A percentile compares a stretch with the other conserved stretches of the same genome.
Conservation (phyloP, 1,284 basidiomycete species). For the Anthracocystis panici-leucophaei region DNA sequence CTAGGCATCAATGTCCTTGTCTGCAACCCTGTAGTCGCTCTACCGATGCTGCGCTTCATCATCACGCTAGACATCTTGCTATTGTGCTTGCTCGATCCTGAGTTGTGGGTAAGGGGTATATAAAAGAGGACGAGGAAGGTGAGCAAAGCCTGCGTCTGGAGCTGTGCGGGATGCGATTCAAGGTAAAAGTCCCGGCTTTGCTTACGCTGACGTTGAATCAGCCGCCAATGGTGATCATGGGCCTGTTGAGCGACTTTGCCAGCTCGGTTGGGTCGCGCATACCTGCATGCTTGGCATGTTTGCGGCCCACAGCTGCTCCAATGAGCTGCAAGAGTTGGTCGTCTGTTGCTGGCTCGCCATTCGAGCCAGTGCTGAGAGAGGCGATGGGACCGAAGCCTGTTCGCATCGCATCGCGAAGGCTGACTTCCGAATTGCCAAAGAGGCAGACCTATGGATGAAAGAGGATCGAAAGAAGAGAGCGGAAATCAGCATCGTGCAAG, state of each 20-base stretch:
- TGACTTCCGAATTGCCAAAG: constrained; percentile 86
- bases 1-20: not conserved
- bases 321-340: constrained; percentile 77
- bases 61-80: not conserved
- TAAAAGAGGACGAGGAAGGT: constrained; percentile 12
- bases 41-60: constrained; percentile 6
- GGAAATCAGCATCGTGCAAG: not conserved
- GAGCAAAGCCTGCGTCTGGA: constrained; percentile 14
- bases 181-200: not conserved
- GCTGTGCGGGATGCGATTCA: not conserved
- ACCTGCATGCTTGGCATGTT: constrained; percentile 82
- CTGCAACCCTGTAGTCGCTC: not conserved
- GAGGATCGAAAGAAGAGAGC: not conserved
- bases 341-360: constrained; percentile 71
- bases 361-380: constrained; percentile 27
- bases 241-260: constrained; percentile 68
- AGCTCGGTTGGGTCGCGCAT: constrained; percentile 59
- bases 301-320: constrained; percentile 77
- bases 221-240: constrained; percentile 87
- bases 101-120: constrained; percentile 2
- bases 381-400: constrained; percentile 35
- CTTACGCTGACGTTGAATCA: constrained; percentile 24
- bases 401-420: constrained; percentile 81
- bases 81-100: constrained; percentile 6
- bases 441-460: constrained; percentile 73